These are phyloP conservation scores for Cardamine occulta DNA, from an alignment of 345 rosid species.

Conservation along the genomic window DNA sequence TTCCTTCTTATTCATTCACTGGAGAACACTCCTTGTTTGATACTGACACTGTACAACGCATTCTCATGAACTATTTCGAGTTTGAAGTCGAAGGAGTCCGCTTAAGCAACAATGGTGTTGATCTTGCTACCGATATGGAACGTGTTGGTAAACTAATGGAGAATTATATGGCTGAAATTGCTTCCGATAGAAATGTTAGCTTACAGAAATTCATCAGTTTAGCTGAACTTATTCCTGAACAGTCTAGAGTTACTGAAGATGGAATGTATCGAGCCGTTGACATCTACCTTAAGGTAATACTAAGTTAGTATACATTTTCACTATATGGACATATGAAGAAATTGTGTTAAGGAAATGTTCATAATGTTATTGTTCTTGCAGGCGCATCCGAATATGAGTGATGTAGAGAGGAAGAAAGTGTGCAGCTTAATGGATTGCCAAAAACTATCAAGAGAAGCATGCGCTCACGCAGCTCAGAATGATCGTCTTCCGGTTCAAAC, in stretches of 20 bases:
- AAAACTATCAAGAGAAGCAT: slow-evolving; percentile 87
- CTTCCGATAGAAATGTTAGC: slow-evolving; percentile 70
- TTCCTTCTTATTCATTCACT: slow-evolving; percentile 74
- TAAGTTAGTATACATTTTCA: background rate
- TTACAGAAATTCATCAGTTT: slow-evolving; percentile 66
- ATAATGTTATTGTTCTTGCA: slow-evolving; percentile 27
- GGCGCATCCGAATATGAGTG: slow-evolving; percentile 89
- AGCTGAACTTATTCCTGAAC: slow-evolving; percentile 82
- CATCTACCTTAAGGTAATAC: slow-evolving; percentile 83
- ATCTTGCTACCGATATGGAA: slow-evolving; percentile 62
- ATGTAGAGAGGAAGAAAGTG: slow-evolving; percentile 90
- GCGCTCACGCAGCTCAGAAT: slow-evolving; percentile 95
- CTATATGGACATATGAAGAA: background rate
- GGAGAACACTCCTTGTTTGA: slow-evolving; percentile 80
- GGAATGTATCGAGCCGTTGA: slow-evolving; percentile 89
- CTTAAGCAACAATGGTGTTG: slow-evolving; percentile 52
- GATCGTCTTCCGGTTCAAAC: slow-evolving; percentile 91
- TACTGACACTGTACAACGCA: slow-evolving; percentile 77
- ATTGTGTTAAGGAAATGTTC: background rate
- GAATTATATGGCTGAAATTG: slow-evolving; percentile 84
- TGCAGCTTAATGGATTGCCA: slow-evolving; percentile 97
- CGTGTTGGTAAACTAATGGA: slow-evolving; percentile 90
- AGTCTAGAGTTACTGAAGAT: slow-evolving; percentile 80
- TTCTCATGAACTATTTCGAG: slow-evolving; percentile 74
- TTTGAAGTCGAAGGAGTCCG: slow-evolving; percentile 55